phyloP scores from a whole-genome alignment of 2,329 filamentous ascomycete species.

The Hirsutella rhossiliensis region DNA sequence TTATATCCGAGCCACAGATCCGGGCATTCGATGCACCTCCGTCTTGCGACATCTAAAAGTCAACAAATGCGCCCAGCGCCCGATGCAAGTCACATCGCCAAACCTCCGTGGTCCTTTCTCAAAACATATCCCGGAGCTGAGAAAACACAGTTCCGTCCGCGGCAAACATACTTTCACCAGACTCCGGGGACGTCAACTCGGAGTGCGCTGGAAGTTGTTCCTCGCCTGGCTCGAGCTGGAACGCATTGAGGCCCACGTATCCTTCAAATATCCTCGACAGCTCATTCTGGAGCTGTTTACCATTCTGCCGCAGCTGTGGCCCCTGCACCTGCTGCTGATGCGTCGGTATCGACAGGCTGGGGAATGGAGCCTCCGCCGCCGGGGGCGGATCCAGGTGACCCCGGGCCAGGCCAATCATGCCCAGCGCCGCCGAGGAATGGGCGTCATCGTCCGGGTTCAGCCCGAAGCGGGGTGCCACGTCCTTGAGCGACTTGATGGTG shows the following conservation, averaged over 20 bases:
- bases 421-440: constrained; percentile 38
- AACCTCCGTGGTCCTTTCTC: constrained; percentile 1
- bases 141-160: constrained; percentile 21
- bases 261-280: constrained; percentile 36
- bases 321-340: constrained; percentile 10
- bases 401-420: constrained; percentile 41
- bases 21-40: no score
- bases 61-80: no score
- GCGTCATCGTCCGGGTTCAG: constrained; percentile 36
- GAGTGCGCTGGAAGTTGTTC: constrained; percentile 11
- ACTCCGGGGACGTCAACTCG: constrained; percentile 12
- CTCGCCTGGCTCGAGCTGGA: constrained; percentile 15
- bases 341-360: constrained; percentile 14
- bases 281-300: constrained; percentile 37
- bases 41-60: no score
- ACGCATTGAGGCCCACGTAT: constrained; percentile 23
- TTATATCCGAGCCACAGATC: no score
- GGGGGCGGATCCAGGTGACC: constrained; percentile 18
- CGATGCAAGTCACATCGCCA: no score
- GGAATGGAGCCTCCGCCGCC: constrained; percentile 13
- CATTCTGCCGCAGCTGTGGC: constrained; percentile 25
- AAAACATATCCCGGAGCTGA: constrained; percentile 26
- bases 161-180: constrained; percentile 11
- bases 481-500: constrained; percentile 57
- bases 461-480: constrained; percentile 59